Evolutionary conservation across 225 moss, liverwort and hornwort species (phyloP).

Genomic region (Neckera pumila): DNA sequence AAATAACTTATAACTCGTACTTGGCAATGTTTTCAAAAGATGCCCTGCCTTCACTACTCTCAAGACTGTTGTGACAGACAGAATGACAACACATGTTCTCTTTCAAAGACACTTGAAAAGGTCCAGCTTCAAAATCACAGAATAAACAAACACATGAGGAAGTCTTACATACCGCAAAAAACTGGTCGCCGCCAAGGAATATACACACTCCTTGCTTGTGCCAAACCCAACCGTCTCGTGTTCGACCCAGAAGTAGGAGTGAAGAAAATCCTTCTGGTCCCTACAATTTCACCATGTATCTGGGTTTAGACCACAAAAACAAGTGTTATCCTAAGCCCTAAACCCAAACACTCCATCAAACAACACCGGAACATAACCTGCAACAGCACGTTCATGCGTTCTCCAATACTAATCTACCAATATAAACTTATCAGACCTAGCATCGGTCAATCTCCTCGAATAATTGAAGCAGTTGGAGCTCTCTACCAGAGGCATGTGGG

Average conservation of each 20-base stretch:
- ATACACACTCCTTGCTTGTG: slow-evolving; percentile 59
- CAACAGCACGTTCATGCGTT: not conserved
- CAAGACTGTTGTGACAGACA: not conserved
- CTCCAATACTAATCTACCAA: not conserved
- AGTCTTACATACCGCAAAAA: slow-evolving; percentile 41
- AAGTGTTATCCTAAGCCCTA: not conserved
- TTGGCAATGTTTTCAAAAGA: not conserved
- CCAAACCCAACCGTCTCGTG: slow-evolving; percentile 61
- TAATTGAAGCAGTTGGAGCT: slow-evolving; percentile 54
- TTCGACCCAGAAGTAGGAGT: slow-evolving; percentile 48
- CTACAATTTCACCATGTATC: slow-evolving; percentile 6
- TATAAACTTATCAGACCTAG: slow-evolving; percentile 10
- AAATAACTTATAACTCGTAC: not conserved
- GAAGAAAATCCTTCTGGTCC: slow-evolving; percentile 66
- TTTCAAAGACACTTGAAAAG: not conserved
- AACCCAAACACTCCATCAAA: not conserved
- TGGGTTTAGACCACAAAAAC: not conserved
- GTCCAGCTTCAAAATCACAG: not conserved
- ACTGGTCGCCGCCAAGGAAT: slow-evolving; percentile 76
- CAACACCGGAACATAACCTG: not conserved
- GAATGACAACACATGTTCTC: not conserved
- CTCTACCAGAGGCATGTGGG: slow-evolving; percentile 80
- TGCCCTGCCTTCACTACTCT: not conserved
- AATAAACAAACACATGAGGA: not conserved
- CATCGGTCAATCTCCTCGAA: slow-evolving; percentile 63